Evolutionary conservation across 1,139 yeast genomes (phyloP), one percentile per base, ranked within the genome.

Genomic region (Pichia sp.): DNA sequence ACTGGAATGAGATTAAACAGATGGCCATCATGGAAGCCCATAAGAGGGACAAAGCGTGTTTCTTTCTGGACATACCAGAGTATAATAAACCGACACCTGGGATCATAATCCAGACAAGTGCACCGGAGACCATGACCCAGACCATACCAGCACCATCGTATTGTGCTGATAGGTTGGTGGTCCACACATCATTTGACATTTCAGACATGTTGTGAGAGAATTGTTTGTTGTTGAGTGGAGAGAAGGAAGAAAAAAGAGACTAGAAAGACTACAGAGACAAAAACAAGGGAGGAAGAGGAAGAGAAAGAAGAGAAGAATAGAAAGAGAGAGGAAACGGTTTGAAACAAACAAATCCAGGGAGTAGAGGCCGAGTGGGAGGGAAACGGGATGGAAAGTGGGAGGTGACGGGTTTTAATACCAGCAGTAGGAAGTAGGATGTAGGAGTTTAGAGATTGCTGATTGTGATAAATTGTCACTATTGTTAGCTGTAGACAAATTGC

Each of bases 11-110:
- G 7, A 90, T 81, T 34, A 91, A 71, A 58, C 93, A 83, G 20
- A 81, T 80, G 15, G 95, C 90, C 87, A 88, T 89, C 65, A 91
- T 72, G 4, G 96, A 83, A n/a, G 96, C 94, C 96, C 96, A 91
- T 52, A 91, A 71, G 48, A 91, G 73, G 11, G 96, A 85, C 51
- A 90, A 72, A 15, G 97, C 96, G 61, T 91, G 96, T 69, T 89
- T 88, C 67, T 90, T 90, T 67, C 98, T 80, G 10, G 96, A 83
- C 54, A 90, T 72, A 56, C 98, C 98, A 31, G 96, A 86, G 69
- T 91, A 91, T 53, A 90, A 72, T 45, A 91, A 71, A 50, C 97
- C 98, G 45, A 91, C 83, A 52, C 98, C 98, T 31, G 97, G 97
- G 64, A 85, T 79, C 96, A 91, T 90, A 60, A 90, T 80, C 93